Base-by-base conservation (phyloP, 768 basidiomycete species). In the Sistotremastrum niveocremeum region DNA sequence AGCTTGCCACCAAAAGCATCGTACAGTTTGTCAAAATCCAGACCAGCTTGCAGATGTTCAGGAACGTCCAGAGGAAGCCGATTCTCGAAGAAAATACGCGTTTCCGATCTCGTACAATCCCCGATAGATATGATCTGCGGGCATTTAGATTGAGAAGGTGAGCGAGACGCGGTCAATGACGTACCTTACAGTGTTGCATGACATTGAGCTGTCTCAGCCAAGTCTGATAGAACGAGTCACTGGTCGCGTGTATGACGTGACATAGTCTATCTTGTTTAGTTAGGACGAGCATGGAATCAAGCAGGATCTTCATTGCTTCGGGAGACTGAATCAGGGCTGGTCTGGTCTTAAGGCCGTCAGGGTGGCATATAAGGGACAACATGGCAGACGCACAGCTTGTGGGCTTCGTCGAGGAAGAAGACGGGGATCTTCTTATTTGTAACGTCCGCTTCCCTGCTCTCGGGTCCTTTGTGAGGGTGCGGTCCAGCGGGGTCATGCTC, bases 201-300 rank as follows among this genome's bases (percentile, higher is more conserved):
- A 86, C 73, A 50, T 83, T 84, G 45, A 84, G 66, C 55, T 84
- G 83, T 49, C 83, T 69, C 40, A 88, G 67, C 83, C 81, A 85
- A 8, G 79, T 83, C 53, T 85, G 84, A 55, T 86, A 88, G 61
- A 86, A 86, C 0, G 84, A 83, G 52, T 88, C 84, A 53, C 81
- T 84, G 4, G 84, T 83, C 4, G 81, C 81, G 51, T 86, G 83
- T 43, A 86, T 77, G 54, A 87, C 79, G 55, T 87, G 84, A 55
- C 81, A 84, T 9, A 89, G 61, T n/a, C 81, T 68, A 56, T 88
- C 86, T 60, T 89, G 87, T 64, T 89, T 88, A 33, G 87, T 87
- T 46, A 89, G 65, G 9, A 88, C 86, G 12, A 88, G 74, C 75
- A 87, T 84, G 8, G 84, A 82, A 55, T 89, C 87, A 34, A 90